phyloP scores from a whole-genome alignment of 2,329 filamentous ascomycete genomes.

The Scedosporium minutisporum region DNA sequence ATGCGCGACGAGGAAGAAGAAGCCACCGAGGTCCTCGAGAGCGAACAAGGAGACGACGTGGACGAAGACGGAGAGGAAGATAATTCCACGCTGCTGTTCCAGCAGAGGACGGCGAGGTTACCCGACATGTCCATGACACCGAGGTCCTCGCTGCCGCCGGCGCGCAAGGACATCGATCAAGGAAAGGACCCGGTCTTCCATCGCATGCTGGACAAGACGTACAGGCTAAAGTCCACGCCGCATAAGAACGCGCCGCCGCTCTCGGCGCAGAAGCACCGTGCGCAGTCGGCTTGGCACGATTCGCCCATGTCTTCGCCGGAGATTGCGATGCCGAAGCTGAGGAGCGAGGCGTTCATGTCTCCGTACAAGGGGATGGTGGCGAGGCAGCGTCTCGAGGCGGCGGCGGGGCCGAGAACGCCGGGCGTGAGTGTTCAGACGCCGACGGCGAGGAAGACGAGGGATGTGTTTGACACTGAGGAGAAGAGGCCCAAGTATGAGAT shows the following conservation, averaged over 20 bases:
- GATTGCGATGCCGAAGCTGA: constrained; percentile 69
- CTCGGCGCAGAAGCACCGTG: constrained; percentile 24
- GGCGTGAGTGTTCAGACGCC: constrained; percentile 84
- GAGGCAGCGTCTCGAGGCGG: constrained; percentile 30
- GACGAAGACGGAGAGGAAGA: constrained; percentile 27
- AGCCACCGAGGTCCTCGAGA: constrained; percentile 20
- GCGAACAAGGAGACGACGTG: constrained; percentile 17
- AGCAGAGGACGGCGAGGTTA: constrained; percentile 43
- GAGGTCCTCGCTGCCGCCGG: constrained; percentile 32
- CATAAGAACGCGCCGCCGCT: constrained; percentile 35
- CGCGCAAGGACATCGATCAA: constrained; percentile 15
- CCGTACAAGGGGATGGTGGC: constrained; percentile 44
- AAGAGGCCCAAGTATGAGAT: constrained; percentile 40
- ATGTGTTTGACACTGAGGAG: constrained; percentile 32
- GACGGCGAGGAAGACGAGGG: constrained; percentile 37
- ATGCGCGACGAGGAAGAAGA: constrained; percentile 40
- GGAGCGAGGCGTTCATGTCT: constrained; percentile 77
- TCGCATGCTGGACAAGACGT: constrained; percentile 89
- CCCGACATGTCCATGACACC: constrained; percentile 57
- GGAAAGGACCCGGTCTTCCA: constrained; percentile 73
- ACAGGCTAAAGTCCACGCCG: constrained; percentile 86
- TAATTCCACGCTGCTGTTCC: constrained; percentile 39
- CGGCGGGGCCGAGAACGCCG: constrained; percentile 55
- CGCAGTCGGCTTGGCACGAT: constrained; percentile 37
- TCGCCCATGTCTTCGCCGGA: constrained; percentile 66